Evolutionary conservation across 805 yeast genomes (phyloP).

Genomic region (Cyberlindnera mrakii): DNA sequence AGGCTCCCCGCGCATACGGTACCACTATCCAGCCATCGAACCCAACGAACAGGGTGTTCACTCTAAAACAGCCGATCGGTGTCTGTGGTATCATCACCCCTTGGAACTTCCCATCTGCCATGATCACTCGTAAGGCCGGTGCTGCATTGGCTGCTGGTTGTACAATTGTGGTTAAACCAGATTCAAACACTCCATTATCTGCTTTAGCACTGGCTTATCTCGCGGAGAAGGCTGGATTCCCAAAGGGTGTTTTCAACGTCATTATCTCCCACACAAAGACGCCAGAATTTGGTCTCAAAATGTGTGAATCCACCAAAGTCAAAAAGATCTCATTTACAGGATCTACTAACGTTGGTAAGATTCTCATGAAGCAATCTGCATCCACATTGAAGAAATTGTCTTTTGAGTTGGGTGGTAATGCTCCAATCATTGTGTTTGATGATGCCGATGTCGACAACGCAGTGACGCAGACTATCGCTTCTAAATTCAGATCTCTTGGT

Average conservation of each 20-base stretch:
- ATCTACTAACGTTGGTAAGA: conserved; percentile 56
- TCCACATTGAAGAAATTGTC: conserved; percentile 54
- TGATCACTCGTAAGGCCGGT: conserved; percentile 61
- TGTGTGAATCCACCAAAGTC: conserved; percentile 42
- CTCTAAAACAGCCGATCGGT: conserved; percentile 49
- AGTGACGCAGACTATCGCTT: conserved; percentile 43
- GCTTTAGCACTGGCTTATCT: conserved; percentile 52
- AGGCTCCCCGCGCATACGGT: conserved; percentile 52
- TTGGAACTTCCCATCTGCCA: conserved; percentile 64
- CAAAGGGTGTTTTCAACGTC: conserved; percentile 50
- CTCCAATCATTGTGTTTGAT: conserved; percentile 55
- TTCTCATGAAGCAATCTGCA: conserved; percentile 51
- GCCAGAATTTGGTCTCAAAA: conserved; percentile 44
- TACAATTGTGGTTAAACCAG: conserved; percentile 55
- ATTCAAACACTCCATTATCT: conserved; percentile 54
- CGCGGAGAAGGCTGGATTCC: conserved; percentile 55
- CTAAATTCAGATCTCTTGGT: conserved; percentile 57
- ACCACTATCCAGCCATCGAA: conserved; percentile 50
- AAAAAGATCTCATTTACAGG: conserved; percentile 61
- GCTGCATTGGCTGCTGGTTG: conserved; percentile 66
- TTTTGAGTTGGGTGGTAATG: conserved; percentile 64
- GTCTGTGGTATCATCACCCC: conserved; percentile 60
- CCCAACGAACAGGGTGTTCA: conserved; percentile 44
- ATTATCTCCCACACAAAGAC: conserved; percentile 44
- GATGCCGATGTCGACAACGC: conserved; percentile 56